Conservation (phyloP, 1,284 basidiomycete genomes). For the Sphagnurus paluster region DNA sequence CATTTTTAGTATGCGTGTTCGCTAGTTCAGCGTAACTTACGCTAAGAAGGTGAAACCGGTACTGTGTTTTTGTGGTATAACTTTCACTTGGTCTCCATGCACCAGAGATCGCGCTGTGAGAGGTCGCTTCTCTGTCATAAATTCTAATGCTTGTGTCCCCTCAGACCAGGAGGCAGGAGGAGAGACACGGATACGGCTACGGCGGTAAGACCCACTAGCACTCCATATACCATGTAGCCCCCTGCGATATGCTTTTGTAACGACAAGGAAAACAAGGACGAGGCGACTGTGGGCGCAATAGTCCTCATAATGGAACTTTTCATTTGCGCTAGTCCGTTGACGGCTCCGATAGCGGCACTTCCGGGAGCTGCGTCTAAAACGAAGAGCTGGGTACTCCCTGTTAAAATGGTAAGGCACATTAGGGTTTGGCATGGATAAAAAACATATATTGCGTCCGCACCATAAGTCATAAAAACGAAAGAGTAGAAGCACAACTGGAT, state of each 20-base stretch:
- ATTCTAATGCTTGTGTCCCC: neutral
- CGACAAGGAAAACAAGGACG: constrained; percentile 35
- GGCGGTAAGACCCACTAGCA: constrained; percentile 18
- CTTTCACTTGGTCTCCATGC: no score
- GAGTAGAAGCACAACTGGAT: constrained; percentile 20
- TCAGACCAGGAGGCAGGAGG: constrained; percentile 7
- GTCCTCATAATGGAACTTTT: constrained; percentile 22
- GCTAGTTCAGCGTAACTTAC: no score
- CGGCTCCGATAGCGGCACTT: constrained; percentile 22
- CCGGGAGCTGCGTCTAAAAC: constrained; percentile 23
- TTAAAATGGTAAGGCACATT: neutral
- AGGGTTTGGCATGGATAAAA: neutral
- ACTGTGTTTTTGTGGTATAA: no score
- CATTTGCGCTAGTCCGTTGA: constrained; percentile 29
- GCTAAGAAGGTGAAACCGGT: no score
- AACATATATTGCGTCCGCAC: constrained; percentile 13
- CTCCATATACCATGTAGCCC: constrained; percentile 31
- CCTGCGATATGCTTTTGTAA: constrained; percentile 26
- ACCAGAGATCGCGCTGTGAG: no score
- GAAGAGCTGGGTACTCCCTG: constrained; percentile 26
- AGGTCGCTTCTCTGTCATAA: neutral
- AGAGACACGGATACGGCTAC: constrained; percentile 10
- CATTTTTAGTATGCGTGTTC: no score
- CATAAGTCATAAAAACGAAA: constrained; percentile 16
- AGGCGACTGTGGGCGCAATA: constrained; percentile 27